These are phyloP conservation scores for Suillus subluteus DNA, from an alignment of 768 basidiomycete species.

Conservation along the genomic window DNA sequence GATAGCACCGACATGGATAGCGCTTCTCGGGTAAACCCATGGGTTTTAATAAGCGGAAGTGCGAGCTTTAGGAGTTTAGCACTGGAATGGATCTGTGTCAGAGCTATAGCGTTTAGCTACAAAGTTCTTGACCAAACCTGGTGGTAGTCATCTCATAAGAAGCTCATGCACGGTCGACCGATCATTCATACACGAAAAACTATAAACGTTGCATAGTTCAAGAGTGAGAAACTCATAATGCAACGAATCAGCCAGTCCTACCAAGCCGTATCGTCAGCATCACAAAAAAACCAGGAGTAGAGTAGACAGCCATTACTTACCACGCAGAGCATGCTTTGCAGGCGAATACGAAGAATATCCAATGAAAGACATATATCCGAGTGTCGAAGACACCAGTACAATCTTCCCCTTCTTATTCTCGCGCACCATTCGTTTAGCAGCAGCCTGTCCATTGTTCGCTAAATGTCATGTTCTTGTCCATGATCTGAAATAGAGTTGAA, in stretches of 20 bases:
- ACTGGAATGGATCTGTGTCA: conserved; percentile 8
- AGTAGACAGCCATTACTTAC: conserved; percentile 42
- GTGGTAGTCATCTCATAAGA: conserved; percentile 9
- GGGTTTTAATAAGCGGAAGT: conserved; percentile 60
- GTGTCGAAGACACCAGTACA: conserved; percentile 72
- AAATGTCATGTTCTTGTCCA: not conserved
- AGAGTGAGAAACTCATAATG: conserved; percentile 36
- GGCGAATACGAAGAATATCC: conserved; percentile 85
- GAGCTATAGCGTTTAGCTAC: not conserved
- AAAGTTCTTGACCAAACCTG: conserved; percentile 2
- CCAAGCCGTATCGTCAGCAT: not conserved
- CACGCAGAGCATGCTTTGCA: conserved; percentile 84
- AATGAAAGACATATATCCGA: conserved; percentile 75
- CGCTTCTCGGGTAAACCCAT: conserved; percentile 77
- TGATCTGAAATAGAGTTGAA: not conserved
- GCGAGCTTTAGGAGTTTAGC: conserved; percentile 59
- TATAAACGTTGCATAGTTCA: not conserved
- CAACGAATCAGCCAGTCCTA: conserved; percentile 84
- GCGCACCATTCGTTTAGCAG: conserved; percentile 64
- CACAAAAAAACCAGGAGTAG: too few relatives aligned
- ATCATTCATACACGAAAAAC: too few relatives aligned
- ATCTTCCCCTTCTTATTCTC: conserved; percentile 67
- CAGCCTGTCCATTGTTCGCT: conserved; percentile 48
- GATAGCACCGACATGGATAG: conserved; percentile 65
- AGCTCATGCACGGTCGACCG: not conserved